A percentile compares a stretch with the other conserved stretches of the same genome.
phyloP scores from a whole-genome alignment of 345 rosid species.

The Psidium guajava region DNA sequence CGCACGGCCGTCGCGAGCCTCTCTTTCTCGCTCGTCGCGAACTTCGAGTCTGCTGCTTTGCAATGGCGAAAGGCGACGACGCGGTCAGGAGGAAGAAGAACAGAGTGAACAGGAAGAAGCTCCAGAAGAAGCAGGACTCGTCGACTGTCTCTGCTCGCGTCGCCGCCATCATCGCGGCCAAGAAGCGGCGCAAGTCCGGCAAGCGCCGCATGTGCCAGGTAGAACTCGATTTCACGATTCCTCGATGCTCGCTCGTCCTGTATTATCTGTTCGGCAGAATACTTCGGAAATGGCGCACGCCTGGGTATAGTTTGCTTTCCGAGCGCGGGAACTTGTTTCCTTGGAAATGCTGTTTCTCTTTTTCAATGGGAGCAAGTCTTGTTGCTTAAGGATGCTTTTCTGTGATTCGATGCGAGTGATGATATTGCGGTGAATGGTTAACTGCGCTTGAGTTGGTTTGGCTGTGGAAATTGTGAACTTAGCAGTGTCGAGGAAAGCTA shows the following conservation, averaged over 20 bases:
- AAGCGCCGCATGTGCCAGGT: conserved; percentile 79
- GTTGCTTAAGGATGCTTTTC: background rate
- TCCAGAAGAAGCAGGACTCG: conserved; percentile 20
- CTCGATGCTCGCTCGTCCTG: background rate
- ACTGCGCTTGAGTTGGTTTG: background rate
- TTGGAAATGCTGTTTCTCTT: background rate
- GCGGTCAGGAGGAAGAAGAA: conserved; percentile 49
- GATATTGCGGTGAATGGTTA: background rate
- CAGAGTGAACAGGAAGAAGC: conserved; percentile 50
- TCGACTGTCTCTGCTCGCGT: conserved; percentile 55
- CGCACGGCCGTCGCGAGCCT: background rate
- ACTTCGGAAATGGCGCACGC: background rate
- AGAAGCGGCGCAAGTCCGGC: conserved; percentile 77
- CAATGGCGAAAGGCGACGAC: conserved; percentile 82
- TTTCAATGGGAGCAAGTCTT: background rate
- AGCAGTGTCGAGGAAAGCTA: background rate
- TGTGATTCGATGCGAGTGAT: background rate
- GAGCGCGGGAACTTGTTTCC: background rate
- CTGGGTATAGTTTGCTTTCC: background rate
- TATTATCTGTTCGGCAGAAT: background rate
- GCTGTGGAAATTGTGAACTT: background rate
- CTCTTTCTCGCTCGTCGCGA: background rate
- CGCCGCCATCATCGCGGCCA: conserved; percentile 76
- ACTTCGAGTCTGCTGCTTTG: background rate
- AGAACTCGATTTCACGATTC: background rate